phyloP scores from a whole-genome alignment of 148 eudicot species.

The Rhododendron vialii region DNA sequence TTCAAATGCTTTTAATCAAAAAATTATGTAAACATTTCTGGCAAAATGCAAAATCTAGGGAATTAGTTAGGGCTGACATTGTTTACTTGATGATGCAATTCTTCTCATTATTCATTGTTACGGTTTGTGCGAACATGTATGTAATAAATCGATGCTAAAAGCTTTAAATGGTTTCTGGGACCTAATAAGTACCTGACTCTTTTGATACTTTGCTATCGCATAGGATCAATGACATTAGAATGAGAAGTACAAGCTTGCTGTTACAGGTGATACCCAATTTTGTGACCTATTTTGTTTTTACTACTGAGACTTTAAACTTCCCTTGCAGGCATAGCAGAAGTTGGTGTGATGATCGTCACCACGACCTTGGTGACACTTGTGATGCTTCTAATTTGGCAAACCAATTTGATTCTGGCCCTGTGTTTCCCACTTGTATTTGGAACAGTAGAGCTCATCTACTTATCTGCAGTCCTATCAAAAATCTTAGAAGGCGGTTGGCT shows the following conservation, averaged over 20 bases:
- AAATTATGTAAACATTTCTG: background rate
- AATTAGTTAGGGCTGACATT: background rate
- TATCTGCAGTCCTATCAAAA: conserved; percentile 82
- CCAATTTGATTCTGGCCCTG: conserved; percentile 64
- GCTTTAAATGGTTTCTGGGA: background rate
- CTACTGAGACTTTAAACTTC: background rate
- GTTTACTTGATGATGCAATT: background rate
- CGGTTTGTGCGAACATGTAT: background rate
- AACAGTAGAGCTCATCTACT: conserved; percentile 60
- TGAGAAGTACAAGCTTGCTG: background rate
- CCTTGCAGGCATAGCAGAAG: conserved; percentile 88
- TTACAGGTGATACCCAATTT: background rate
- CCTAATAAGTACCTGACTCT: background rate
- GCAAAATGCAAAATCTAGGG: background rate
- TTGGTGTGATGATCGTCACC: conserved; percentile 93
- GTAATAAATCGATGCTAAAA: background rate
- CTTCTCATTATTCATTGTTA: background rate
- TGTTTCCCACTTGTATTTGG: conserved; percentile 80
- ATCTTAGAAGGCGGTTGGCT: conserved; percentile 92
- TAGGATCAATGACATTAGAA: background rate
- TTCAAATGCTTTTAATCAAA: background rate
- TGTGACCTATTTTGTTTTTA: background rate
- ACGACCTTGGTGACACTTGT: conserved; percentile 87
- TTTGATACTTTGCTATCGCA: background rate
- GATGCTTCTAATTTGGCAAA: conserved; percentile 96